Percentiles rank a stretch among this genome's conserved stretches.
Conservation (phyloP, 2,329 filamentous ascomycete species). For the Penicillium sumatraense region DNA sequence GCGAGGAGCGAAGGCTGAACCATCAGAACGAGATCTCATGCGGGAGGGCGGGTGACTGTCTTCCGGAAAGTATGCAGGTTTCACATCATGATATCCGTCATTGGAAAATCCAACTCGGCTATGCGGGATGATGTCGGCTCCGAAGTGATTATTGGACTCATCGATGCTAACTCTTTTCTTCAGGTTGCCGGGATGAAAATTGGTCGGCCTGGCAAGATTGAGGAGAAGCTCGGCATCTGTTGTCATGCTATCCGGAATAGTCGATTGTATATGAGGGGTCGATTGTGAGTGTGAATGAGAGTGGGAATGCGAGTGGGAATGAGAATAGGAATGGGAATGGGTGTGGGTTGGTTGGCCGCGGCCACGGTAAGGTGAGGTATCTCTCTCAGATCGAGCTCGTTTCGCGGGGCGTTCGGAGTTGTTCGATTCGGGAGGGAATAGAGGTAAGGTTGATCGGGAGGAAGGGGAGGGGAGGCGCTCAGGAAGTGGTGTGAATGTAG, state of each 20-base stretch:
- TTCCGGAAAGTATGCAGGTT: conserved; percentile 18
- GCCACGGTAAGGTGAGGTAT: conserved; percentile 48
- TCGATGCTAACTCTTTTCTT: conserved; percentile 39
- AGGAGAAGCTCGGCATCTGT: conserved; percentile 55
- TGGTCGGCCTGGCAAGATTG: conserved; percentile 47
- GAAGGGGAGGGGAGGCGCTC: conserved; percentile 37
- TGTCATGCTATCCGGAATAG: conserved; percentile 47
- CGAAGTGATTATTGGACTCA: conserved; percentile 32
- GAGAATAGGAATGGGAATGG: conserved; percentile 1
- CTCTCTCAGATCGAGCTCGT: conserved; percentile 63
- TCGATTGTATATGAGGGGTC: conserved; percentile 26
- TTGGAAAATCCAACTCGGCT: conserved; percentile 23
- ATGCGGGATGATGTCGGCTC: conserved; percentile 28
- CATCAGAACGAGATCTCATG: conserved; percentile 48
- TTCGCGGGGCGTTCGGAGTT: conserved; percentile 59
- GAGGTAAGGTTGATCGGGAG: conserved; percentile 27
- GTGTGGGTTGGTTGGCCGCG: conserved; percentile 18
- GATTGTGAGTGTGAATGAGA: not conserved
- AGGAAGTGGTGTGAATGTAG: conserved; percentile 44
- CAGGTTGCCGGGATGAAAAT: conserved; percentile 33
- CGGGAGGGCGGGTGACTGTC: conserved; percentile 37
- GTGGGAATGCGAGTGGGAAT: not conserved
- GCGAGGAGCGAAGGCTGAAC: conserved; percentile 44
- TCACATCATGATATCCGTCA: conserved; percentile 23
- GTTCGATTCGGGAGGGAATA: conserved; percentile 35